A percentile compares a stretch with the other conserved stretches of the same genome.
phyloP scores from a whole-genome alignment of 2,329 filamentous ascomycete species.

The Penicillium thymicola region DNA sequence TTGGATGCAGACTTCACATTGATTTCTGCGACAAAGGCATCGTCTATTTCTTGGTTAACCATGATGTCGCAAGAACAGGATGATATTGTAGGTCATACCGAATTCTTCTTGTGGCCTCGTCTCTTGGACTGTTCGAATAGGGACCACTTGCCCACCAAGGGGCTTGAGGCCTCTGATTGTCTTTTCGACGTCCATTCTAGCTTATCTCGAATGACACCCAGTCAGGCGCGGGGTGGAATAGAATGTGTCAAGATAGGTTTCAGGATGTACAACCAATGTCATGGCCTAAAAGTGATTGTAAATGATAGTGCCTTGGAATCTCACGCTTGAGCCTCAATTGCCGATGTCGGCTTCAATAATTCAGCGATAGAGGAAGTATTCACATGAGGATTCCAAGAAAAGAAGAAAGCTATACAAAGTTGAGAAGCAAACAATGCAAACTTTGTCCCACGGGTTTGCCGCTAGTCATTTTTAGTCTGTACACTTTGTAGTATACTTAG shows the following conservation, averaged over 20 bases:
- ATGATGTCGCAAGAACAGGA: background rate
- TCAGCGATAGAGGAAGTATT: background rate
- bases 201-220: background rate
- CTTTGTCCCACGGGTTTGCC: background rate
- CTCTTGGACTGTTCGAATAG: conserved; percentile 46
- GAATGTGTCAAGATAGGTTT: background rate
- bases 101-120: conserved; percentile 40
- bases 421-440: conserved; percentile 6
- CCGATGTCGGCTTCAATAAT: background rate
- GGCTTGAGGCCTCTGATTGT: conserved; percentile 29
- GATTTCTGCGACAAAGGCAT: conserved; percentile 46
- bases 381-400: background rate
- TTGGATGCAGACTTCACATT: conserved; percentile 44
- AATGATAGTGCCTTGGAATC: background rate
- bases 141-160: conserved; percentile 34
- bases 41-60: conserved; percentile 29
- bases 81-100: conserved; percentile 28
- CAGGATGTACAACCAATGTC: background rate
- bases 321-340: too few species aligned
- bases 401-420: conserved; percentile 8
- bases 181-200: conserved; percentile 23
- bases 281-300: background rate
- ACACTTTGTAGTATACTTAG: background rate
- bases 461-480: background rate
- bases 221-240: background rate